These are phyloP conservation scores for Solanum hybrid DNA, from an alignment of 305 asterid genomes.

Conservation along the genomic window DNA sequence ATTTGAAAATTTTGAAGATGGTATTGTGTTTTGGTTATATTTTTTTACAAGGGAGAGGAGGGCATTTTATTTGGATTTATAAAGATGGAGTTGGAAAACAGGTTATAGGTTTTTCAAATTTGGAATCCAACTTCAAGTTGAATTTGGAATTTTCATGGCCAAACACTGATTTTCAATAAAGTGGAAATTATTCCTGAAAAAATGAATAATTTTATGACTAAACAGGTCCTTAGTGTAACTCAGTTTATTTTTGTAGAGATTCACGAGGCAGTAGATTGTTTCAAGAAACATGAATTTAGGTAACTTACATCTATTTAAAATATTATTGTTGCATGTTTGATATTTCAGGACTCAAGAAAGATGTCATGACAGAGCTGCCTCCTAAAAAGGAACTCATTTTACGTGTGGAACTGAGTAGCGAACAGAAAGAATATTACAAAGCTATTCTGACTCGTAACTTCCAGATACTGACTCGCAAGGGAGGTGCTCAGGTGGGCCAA, in stretches of 20 bases:
- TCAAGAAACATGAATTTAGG: neutral
- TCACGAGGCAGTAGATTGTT: neutral
- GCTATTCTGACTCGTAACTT: conserved; percentile 93
- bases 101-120: neutral
- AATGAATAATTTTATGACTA: neutral
- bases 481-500: conserved; percentile 82
- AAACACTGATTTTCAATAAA: neutral
- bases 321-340: neutral
- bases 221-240: neutral
- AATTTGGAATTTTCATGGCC: neutral
- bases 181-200: neutral
- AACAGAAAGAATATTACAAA: conserved; percentile 92
- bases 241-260: neutral
- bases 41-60: neutral
- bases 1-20: neutral
- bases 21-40: neutral
- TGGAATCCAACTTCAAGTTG: neutral
- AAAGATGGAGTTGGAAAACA: neutral
- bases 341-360: conserved; percentile 86
- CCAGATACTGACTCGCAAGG: conserved; percentile 91
- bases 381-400: conserved; percentile 93
- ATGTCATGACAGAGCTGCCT: conserved; percentile 90
- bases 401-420: conserved; percentile 90
- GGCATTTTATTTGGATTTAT: neutral
- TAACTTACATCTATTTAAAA: neutral